Conservation (phyloP, 805 yeast genomes). For the Wickerhamomyces subpelliculosus region DNA sequence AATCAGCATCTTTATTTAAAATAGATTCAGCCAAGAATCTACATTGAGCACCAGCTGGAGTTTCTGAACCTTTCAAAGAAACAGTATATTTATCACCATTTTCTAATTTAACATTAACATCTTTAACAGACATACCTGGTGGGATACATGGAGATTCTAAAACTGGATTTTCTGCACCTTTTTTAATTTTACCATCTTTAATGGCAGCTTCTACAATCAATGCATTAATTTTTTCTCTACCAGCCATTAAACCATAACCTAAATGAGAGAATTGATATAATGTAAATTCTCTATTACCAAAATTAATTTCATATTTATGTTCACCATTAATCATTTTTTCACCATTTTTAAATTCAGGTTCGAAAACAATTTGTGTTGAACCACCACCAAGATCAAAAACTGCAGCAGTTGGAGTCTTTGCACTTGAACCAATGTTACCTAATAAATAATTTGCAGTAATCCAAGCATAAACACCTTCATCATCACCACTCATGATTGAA, state of each 20-base stretch:
- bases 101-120: constrained; percentile 53
- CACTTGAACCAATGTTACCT: constrained; percentile 81
- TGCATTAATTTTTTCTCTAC: constrained; percentile 74
- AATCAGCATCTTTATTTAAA: constrained; percentile 75
- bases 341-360: constrained; percentile 63
- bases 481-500: constrained; percentile 90
- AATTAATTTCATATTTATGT: constrained; percentile 71
- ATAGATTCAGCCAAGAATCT: constrained; percentile 75
- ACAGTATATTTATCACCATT: constrained; percentile 43
- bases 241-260: constrained; percentile 94
- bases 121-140: constrained; percentile 56
- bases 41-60: constrained; percentile 77
- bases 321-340: constrained; percentile 78
- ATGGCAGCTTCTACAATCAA: constrained; percentile 50
- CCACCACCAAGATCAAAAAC: constrained; percentile 98
- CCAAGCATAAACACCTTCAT: constrained; percentile 99
- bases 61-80: constrained; percentile 57
- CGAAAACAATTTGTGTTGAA: constrained; percentile 96
- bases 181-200: constrained; percentile 31
- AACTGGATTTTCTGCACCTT: constrained; percentile 36
- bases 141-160: constrained; percentile 83
- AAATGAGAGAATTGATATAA: constrained; percentile 92
- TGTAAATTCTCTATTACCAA: constrained; percentile 74
- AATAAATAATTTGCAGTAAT: constrained; percentile 88
- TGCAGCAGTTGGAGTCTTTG: constrained; percentile 83